phyloP scores from a whole-genome alignment of 345 rosid genomes.

The Acer saccharum region DNA sequence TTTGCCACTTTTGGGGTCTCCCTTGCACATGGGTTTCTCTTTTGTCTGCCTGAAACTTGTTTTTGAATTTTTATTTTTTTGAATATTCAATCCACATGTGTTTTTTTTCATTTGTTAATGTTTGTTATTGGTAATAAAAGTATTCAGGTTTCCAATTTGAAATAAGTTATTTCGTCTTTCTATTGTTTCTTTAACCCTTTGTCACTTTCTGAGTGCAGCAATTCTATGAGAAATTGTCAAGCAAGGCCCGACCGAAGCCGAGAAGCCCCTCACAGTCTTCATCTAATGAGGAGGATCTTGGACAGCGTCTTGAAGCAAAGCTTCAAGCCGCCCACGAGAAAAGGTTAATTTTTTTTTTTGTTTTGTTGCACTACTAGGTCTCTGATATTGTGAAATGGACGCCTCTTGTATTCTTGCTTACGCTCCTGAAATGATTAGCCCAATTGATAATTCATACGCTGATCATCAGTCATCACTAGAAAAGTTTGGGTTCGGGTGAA shows the following conservation, averaged over 20 bases:
- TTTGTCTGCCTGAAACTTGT: neutral
- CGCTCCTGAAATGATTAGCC: neutral
- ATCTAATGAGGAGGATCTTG: constrained; percentile 77
- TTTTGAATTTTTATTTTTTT: neutral
- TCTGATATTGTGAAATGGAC: neutral
- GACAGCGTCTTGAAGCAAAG: constrained; percentile 95
- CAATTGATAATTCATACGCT: too few species aligned
- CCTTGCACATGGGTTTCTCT: constrained; percentile 15
- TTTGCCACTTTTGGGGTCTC: neutral
- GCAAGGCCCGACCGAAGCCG: constrained; percentile 85
- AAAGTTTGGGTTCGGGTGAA: neutral
- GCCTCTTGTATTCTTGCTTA: neutral
- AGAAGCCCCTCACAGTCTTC: constrained; percentile 76
- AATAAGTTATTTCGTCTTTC: neutral
- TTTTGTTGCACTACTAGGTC: neutral
- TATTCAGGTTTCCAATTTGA: neutral
- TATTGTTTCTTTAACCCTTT: too few species aligned
- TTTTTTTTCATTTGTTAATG: neutral
- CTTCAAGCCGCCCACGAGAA: constrained; percentile 95
- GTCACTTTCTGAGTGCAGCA: constrained; percentile 46
- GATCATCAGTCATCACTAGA: neutral
- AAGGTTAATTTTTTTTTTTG: constrained; percentile 46
- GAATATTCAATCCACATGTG: neutral
- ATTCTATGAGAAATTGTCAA: constrained; percentile 82
- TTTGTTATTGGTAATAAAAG: neutral